Percentiles rank a stretch among this genome's conserved stretches.
phyloP scores from a whole-genome alignment of 192 early-diverging fungal species.

The Allomyces javanicus region DNA sequence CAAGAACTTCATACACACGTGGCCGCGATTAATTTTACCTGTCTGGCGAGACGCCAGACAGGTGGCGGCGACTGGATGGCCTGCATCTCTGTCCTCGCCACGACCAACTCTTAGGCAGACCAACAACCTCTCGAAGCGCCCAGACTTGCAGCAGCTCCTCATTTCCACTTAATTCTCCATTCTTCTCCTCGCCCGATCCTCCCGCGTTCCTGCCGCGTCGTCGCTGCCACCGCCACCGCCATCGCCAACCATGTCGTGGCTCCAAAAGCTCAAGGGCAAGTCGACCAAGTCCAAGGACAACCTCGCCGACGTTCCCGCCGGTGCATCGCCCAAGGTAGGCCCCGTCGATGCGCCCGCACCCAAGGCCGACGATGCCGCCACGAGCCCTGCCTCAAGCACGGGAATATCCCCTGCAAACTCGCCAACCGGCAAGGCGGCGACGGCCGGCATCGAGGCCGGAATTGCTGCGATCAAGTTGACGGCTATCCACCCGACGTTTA shows the following conservation, averaged over 20 bases:
- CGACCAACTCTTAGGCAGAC: no score
- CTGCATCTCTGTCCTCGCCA: no score
- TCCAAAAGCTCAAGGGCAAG: not conserved
- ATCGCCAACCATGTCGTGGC: not conserved
- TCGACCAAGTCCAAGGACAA: not conserved
- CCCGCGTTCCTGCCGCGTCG: no score
- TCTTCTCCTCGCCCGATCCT: no score
- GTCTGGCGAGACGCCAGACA: no score
- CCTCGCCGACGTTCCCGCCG: not conserved
- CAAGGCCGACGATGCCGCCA: not conserved
- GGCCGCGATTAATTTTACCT: no score
- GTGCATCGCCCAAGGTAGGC: not conserved
- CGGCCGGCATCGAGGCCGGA: not conserved
- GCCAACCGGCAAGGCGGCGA: not conserved
- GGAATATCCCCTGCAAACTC: not conserved
- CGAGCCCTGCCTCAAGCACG: not conserved
- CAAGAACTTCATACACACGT: no score
- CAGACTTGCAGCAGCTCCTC: no score
- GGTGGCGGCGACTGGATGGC: no score
- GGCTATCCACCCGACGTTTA: not conserved
- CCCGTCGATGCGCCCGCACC: not conserved
- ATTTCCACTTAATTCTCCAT: no score
- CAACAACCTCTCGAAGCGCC: no score
- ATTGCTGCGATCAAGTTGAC: not conserved
- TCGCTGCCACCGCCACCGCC: no score